A percentile compares a stretch with the other conserved stretches of the same genome.
phyloP scores from a whole-genome alignment of 495 filamentous ascomycete genomes.

The Tuber umbilicatum region DNA sequence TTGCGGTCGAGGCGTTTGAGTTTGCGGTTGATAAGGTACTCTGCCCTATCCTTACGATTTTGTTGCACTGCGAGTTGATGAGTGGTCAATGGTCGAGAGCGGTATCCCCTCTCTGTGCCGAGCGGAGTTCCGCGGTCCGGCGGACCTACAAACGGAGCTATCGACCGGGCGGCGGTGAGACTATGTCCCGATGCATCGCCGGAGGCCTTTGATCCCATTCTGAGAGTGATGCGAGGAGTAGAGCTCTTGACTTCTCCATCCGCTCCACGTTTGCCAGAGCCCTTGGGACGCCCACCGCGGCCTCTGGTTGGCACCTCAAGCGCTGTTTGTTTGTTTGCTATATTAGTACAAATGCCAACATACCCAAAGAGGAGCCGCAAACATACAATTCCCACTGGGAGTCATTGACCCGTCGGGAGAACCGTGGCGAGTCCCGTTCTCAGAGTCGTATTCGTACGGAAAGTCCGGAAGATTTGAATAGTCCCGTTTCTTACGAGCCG shows the following conservation, averaged over 20 bases:
- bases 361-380: constrained; percentile 8
- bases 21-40: constrained; percentile 75
- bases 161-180: constrained; percentile 37
- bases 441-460: constrained; percentile 38
- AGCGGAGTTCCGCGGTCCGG: constrained; percentile 47
- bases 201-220: constrained; percentile 32
- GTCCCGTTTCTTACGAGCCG: constrained; percentile 29
- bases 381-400: constrained; percentile 30
- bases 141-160: constrained; percentile 44
- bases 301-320: constrained; percentile 21
- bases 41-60: constrained; percentile 78
- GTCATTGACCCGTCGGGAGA: constrained; percentile 37
- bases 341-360: neutral
- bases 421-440: constrained; percentile 37
- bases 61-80: constrained; percentile 89
- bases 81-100: constrained; percentile 73
- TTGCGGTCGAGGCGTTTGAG: constrained; percentile 57
- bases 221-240: constrained; percentile 37
- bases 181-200: constrained; percentile 29
- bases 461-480: constrained; percentile 14
- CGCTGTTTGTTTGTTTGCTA: constrained; percentile 5
- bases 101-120: constrained; percentile 48
- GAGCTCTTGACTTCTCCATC: constrained; percentile 38
- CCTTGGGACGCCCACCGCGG: constrained; percentile 39
- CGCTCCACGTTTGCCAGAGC: constrained; percentile 39